Conservation (phyloP, 176 grass and related monocot genomes). For the Triticum timopheevii region DNA sequence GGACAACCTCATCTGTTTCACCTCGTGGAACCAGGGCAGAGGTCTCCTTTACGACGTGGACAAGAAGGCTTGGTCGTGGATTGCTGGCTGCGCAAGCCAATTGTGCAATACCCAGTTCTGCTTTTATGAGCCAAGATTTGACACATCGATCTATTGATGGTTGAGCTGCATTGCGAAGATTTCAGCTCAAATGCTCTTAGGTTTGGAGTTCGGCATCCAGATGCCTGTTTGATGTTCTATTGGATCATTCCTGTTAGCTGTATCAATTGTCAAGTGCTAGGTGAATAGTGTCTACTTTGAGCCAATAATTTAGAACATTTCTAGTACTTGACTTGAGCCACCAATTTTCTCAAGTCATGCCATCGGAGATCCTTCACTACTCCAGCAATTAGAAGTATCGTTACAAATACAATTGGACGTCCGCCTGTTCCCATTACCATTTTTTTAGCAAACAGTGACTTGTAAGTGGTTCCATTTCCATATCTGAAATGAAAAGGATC, state of each 20-base stretch:
- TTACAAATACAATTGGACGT: constrained; percentile 26
- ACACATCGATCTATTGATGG: constrained; percentile 53
- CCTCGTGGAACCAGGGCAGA: constrained; percentile 97
- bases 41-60: constrained; percentile 91
- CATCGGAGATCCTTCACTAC: constrained; percentile 20
- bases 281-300: background rate
- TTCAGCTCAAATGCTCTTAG: constrained; percentile 24
- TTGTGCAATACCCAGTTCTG: constrained; percentile 95
- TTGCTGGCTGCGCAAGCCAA: constrained; percentile 72
- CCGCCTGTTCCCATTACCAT: constrained; percentile 25
- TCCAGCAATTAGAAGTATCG: background rate
- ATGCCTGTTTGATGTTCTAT: background rate
- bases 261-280: background rate
- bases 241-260: background rate
- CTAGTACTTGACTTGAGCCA: background rate
- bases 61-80: constrained; percentile 93
- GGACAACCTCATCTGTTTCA: constrained; percentile 97
- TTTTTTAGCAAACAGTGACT: constrained; percentile 44
- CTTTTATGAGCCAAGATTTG: constrained; percentile 91
- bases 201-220: constrained; percentile 3
- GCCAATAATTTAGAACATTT: background rate
- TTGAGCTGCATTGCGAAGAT: background rate
- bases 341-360: constrained; percentile 27
- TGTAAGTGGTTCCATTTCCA: constrained; percentile 34
- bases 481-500: constrained; percentile 21